These are phyloP conservation scores for Beauveria medogensis DNA, from an alignment of 2,329 filamentous ascomycete genomes.

Conservation along the genomic window DNA sequence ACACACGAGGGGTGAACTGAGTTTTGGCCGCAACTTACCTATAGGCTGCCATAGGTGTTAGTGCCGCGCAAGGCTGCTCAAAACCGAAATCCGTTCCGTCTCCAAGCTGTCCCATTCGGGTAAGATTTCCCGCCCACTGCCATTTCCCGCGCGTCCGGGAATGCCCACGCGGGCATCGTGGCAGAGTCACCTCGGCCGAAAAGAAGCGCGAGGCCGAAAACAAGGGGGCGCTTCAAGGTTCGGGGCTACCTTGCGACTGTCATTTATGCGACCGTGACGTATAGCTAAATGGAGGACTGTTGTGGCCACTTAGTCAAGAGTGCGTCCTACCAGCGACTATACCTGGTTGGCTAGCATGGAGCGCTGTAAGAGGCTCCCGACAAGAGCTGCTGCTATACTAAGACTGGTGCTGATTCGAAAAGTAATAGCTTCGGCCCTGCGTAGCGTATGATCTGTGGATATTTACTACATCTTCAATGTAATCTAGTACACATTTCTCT, in stretches of 20 bases:
- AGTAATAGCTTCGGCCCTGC: neutral
- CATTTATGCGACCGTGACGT: neutral
- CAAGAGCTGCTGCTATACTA: neutral
- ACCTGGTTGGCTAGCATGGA: neutral
- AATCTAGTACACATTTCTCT: neutral
- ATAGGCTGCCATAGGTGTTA: too few relatives aligned
- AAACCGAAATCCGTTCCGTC: slow-evolving; percentile 5
- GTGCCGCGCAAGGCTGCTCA: neutral
- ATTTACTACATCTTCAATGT: neutral
- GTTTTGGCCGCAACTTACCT: too few relatives aligned
- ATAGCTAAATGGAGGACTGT: neutral
- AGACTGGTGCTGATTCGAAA: neutral
- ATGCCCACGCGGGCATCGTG: neutral
- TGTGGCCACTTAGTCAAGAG: too few relatives aligned
- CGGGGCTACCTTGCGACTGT: neutral
- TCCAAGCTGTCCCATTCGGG: neutral
- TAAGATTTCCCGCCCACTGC: neutral
- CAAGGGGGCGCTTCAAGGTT: neutral
- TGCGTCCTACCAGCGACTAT: neutral
- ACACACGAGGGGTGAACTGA: too few relatives aligned
- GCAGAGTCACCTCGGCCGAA: neutral
- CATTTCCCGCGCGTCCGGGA: neutral
- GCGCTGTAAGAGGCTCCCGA: neutral
- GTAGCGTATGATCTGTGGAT: neutral
- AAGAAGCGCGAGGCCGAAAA: neutral